Base-by-base conservation (phyloP, 441 rosid genomes). In the Raphanus hybrid region DNA sequence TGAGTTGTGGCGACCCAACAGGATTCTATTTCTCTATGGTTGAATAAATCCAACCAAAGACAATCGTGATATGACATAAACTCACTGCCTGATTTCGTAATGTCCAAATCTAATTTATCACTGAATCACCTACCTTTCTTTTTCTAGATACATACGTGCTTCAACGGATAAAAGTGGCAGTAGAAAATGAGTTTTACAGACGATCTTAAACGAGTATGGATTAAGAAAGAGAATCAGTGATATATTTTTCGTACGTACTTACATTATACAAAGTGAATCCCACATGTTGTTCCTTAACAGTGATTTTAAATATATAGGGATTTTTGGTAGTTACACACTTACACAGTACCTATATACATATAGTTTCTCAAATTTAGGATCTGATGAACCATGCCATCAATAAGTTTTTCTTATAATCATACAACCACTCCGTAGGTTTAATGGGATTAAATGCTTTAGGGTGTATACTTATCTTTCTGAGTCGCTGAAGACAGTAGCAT, bases 11-110 rank as follows among this genome's bases (percentile, higher is more conserved):
- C 50, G 39, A 52, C 54, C 12, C 61, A 70, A 54, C 70, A 69
- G 18, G 50, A 66, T 58, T 71, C 26, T 41, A 15, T 70, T 63
- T 69, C 64, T 61, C 64, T 69, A 50, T 50, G 64, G 43, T 64
- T 66, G 11, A 71, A 52, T 77, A 64, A 70, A 35, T 71, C 76
- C 81, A 77, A 71, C 67, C 14, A 18, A 50, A 67, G 37, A 66
- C 32, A 55, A 66, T 66, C 45, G 62, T 71, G 63, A 48, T 59
- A 20, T 16, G 18, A 1, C 52, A 57, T 9, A 9, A 77, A 18
- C 60, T 69, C 26, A 71, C 63, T 52, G 52, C 63, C 59, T 63
- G 75, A 54, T 69, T 70, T 70, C 43, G 72, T 59, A 59, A 35
- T 58, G 10, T 34, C 34, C 72, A 20, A 71, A 77, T 71, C 63